Conservation (phyloP, 2,329 filamentous ascomycete genomes). For the Penicillium capsulatum region DNA sequence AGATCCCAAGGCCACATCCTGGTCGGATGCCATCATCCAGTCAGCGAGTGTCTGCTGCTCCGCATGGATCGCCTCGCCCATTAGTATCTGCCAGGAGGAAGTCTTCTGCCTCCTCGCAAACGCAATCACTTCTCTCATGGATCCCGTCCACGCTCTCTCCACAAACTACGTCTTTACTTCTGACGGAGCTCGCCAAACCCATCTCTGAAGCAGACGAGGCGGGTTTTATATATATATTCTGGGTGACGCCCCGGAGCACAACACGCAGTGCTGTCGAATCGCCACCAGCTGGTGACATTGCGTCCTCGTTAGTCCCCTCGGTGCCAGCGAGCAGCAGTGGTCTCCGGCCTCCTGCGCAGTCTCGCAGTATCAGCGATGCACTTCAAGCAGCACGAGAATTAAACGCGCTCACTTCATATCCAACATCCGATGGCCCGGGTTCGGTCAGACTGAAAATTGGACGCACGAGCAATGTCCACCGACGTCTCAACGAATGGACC, state of each 20-base stretch:
- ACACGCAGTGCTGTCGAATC: constrained; percentile 31
- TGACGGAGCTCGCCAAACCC: constrained; percentile 71
- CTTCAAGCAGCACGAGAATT: constrained; percentile 36
- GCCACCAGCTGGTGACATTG: constrained; percentile 55
- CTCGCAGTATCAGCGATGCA: constrained; percentile 36
- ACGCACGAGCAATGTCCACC: constrained; percentile 74
- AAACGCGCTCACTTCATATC: constrained; percentile 30
- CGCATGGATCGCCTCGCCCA: constrained; percentile 14
- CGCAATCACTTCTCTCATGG: constrained; percentile 54
- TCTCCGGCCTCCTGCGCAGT: constrained; percentile 20
- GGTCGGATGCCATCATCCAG: constrained; percentile 8
- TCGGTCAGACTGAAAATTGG: constrained; percentile 66
- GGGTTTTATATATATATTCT: constrained; percentile 99
- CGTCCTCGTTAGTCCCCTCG: constrained; percentile 57
- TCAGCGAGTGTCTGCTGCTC: constrained; percentile 6
- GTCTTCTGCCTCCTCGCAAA: constrained; percentile 35
- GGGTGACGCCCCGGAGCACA: constrained; percentile 70
- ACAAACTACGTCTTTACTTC: constrained; percentile 63
- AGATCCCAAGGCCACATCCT: constrained; percentile 2
- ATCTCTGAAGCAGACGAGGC: constrained; percentile 70
- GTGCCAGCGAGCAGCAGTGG: constrained; percentile 19
- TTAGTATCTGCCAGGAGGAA: constrained; percentile 11
- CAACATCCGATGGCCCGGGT: constrained; percentile 40
- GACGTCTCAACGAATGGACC: constrained; percentile 87
- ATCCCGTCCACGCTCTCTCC: constrained; percentile 67